These are phyloP conservation scores for Zarea fungicola DNA, from an alignment of 2,329 filamentous ascomycete species.

Conservation along the genomic window DNA sequence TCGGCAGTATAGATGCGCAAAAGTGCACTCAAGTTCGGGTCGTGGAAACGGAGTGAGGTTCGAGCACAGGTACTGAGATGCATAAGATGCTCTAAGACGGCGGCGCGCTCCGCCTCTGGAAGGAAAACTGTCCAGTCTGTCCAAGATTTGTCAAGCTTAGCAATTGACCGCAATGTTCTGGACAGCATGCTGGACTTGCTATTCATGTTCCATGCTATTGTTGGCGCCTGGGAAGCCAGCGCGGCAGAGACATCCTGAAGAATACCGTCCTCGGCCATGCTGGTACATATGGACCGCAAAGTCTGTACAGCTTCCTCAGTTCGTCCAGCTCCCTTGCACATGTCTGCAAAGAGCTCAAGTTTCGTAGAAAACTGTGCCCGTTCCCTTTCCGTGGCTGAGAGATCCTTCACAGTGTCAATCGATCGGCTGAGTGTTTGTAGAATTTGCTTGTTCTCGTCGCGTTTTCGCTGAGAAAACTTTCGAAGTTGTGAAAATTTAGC, in stretches of 20 bases:
- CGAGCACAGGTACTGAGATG: slow-evolving; percentile 38
- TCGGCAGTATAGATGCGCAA: slow-evolving; percentile 46
- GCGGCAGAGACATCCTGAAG: slow-evolving; percentile 47
- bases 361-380: slow-evolving; percentile 58
- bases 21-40: slow-evolving; percentile 42
- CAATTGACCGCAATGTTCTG: slow-evolving; percentile 53
- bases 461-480: slow-evolving; percentile 36
- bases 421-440: slow-evolving; percentile 58
- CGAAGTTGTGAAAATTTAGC: slow-evolving; percentile 51
- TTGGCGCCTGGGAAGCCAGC: slow-evolving; percentile 45
- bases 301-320: slow-evolving; percentile 53
- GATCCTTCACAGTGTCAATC: slow-evolving; percentile 55
- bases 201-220: slow-evolving; percentile 47
- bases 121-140: slow-evolving; percentile 53
- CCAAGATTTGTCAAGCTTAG: slow-evolving; percentile 53
- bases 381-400: slow-evolving; percentile 49
- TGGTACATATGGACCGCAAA: slow-evolving; percentile 55
- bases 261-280: slow-evolving; percentile 53
- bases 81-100: slow-evolving; percentile 57
- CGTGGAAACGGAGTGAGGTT: slow-evolving; percentile 34
- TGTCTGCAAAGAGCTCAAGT: slow-evolving; percentile 60
- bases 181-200: slow-evolving; percentile 49
- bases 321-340: slow-evolving; percentile 49
- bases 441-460: slow-evolving; percentile 34
- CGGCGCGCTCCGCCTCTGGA: slow-evolving; percentile 46